Base-by-base conservation (phyloP, 805 yeast genomes). In the Wickerhamiella parazyma region DNA sequence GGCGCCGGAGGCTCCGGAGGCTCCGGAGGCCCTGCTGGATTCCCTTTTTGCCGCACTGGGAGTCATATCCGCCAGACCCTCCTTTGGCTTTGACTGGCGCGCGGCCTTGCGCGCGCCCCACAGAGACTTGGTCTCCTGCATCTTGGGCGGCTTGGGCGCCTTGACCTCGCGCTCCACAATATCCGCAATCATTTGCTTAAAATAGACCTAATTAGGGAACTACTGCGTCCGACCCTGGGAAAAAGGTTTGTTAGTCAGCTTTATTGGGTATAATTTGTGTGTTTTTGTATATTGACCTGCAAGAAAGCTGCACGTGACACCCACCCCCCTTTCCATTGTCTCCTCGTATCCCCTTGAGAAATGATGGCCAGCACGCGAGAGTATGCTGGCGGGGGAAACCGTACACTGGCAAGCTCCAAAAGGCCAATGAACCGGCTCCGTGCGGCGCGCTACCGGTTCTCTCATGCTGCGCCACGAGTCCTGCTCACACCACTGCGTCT, bases 151-250 rank as follows among this genome's bases (percentile, higher is more conserved):
- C 22, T 11, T 28, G 14, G 31, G 31, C 16, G 31, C 31, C 31
- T 20, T 40, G 24, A 47, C 25, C 22, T 47, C 49, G 14, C 48
- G 44, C 48, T 54, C 58, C 9, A 54, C 55, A 37, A 54, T 53
- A 33, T 54, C 55, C 8, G 48, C 45, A 2, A 47, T 46, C 42
- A 39, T 39, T 3, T 11, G 5, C 6, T 28, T n/a, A n/a, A n/a
- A n/a, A 3, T n/a, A 12, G 8, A 6, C 14, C 31, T 12, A 7
- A 28, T 25, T 25, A 10, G 10, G n/a, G n/a, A 25, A 25, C 28
- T 25, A 4, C n/a, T 25, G 4, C 6, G 14, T 28, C 16, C n/a
- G 31, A 11, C n/a, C 31, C 31, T 28, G 6, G n/a, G 24, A 21
- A 21, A 8, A 21, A 8, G 24, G 24, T 21, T 28, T 28, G 14